Percentiles rank a stretch among this genome's conserved stretches.
Evolutionary conservation across 495 filamentous ascomycete genomes (phyloP).

Genomic region (Trichoderma gamsii): DNA sequence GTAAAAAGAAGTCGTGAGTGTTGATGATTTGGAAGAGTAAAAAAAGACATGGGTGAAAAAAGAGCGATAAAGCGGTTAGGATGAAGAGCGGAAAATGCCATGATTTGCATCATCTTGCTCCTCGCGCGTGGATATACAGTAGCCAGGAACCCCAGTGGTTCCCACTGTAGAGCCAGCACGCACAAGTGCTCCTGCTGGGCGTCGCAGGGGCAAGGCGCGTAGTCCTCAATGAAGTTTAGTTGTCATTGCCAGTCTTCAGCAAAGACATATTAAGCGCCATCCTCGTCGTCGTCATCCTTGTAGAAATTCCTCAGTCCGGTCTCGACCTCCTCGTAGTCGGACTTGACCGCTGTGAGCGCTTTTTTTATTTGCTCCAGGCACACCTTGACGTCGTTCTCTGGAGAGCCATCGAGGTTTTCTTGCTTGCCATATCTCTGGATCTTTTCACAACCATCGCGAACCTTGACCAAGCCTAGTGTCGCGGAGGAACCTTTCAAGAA

Average conservation of each 20-base stretch:
- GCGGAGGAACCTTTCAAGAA: constrained; percentile 98
- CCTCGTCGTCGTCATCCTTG: constrained; percentile 9
- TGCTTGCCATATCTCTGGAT: constrained; percentile 86
- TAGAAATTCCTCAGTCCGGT: constrained; percentile 68
- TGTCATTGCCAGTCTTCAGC: neutral
- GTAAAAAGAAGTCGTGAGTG: neutral
- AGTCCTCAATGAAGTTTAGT: neutral
- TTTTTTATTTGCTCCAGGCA: constrained; percentile 63
- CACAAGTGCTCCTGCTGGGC: neutral
- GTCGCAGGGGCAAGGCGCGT: neutral
- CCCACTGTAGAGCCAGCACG: neutral
- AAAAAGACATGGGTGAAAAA: neutral
- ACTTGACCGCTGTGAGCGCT: constrained; percentile 63
- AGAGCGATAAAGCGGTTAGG: neutral
- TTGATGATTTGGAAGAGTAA: neutral
- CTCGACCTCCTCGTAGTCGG: constrained; percentile 72
- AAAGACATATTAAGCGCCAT: constrained; percentile 3
- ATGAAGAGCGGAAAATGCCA: neutral
- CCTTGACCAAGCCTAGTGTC: constrained; percentile 84
- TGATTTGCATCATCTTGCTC: neutral
- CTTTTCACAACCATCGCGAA: constrained; percentile 90
- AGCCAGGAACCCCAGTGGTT: neutral
- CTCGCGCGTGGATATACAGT: neutral
- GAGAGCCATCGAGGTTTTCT: constrained; percentile 69
- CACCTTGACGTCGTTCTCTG: constrained; percentile 55